Conservation (phyloP, 139 green algal genomes). For the Chlorella sp. region DNA sequence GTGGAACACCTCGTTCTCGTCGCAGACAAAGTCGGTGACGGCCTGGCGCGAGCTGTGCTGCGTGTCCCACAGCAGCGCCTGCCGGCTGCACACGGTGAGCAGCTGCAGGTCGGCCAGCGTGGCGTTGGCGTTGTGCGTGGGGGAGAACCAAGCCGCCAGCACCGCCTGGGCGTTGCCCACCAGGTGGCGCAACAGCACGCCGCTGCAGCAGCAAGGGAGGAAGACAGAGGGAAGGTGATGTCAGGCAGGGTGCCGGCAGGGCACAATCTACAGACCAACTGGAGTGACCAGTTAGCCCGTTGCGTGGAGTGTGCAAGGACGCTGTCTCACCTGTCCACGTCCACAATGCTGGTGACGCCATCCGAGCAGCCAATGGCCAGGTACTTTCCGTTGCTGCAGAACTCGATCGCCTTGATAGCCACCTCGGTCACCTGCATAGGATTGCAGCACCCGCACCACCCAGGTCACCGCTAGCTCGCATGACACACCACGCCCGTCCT, state of each 20-base stretch:
- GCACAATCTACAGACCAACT: too few species aligned
- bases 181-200: background rate
- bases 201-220: background rate
- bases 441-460: background rate
- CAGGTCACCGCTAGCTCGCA: too few species aligned
- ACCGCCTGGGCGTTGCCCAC: constrained; percentile 16
- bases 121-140: too few species aligned
- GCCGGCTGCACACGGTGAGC: constrained; percentile 14
- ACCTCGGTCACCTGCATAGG: constrained; percentile 14
- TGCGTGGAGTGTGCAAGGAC: too few species aligned
- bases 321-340: constrained; percentile 11
- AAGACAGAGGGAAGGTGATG: too few species aligned
- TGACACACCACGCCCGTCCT: background rate
- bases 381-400: constrained; percentile 10
- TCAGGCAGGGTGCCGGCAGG: too few species aligned
- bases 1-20: constrained; percentile 11
- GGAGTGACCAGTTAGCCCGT: too few species aligned
- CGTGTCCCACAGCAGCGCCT: constrained; percentile 21
- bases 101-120: constrained; percentile 3
- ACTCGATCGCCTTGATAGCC: constrained; percentile 2
- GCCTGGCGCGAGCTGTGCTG: background rate
- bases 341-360: constrained; percentile 9
- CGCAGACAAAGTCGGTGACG: constrained; percentile 22
- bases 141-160: constrained; percentile 8
- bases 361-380: constrained; percentile 18